Evolutionary conservation across 371 early-diverging fungal genomes (phyloP).

Genomic region (Apophysomyces elegans): DNA sequence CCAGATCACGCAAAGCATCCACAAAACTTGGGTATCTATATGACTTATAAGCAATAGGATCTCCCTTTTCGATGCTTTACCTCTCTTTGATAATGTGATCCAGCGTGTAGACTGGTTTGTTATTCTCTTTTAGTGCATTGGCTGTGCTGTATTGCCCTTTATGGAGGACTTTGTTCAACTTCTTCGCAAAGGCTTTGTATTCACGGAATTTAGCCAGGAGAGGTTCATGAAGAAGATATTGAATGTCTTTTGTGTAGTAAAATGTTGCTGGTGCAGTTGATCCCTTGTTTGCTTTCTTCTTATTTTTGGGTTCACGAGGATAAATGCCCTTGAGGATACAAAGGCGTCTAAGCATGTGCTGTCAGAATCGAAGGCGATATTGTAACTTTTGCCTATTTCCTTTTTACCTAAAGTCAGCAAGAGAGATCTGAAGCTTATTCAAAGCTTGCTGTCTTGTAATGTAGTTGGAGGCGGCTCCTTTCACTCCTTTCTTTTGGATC

Average conservation of each 20-base stretch:
- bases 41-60: background rate
- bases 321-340: constrained; percentile 99
- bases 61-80: constrained; percentile 26
- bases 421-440: constrained; percentile 91
- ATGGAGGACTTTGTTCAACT: constrained; percentile 83
- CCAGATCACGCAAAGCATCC: constrained; percentile 94
- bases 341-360: constrained; percentile 70
- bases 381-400: background rate
- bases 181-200: constrained; percentile 83
- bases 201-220: constrained; percentile 89
- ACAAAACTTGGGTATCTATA: constrained; percentile 89
- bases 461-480: constrained; percentile 91
- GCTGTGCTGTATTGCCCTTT: constrained; percentile 82
- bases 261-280: constrained; percentile 87
- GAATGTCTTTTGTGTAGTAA: constrained; percentile 95
- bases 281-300: constrained; percentile 94
- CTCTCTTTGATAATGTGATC: constrained; percentile 96
- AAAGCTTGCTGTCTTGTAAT: constrained; percentile 91
- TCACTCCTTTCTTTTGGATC: constrained; percentile 85
- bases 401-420: constrained; percentile 89
- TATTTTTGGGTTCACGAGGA: constrained; percentile 94
- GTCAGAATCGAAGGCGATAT: background rate
- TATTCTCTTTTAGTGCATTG: constrained; percentile 69
- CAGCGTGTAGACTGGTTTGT: constrained; percentile 81
- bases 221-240: constrained; percentile 93